Evolutionary conservation across 2,329 filamentous ascomycete species (phyloP), one percentile per base, ranked within the genome.

Genomic region (Ophiocordyceps camponoti-rufipedis): DNA sequence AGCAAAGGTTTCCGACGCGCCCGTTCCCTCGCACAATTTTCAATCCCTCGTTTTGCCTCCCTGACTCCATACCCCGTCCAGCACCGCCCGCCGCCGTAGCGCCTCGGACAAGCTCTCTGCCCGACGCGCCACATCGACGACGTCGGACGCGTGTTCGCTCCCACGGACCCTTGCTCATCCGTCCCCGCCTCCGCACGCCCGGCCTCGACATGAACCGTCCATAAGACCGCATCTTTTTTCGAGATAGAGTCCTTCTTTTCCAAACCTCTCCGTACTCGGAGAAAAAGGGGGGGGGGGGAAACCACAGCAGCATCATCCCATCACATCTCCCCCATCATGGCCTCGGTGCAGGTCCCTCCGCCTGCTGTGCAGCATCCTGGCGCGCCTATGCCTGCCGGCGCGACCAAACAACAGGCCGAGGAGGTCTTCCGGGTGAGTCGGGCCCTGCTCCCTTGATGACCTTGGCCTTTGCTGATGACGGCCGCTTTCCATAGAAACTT

Each of bases 401-500:
- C 87, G 56, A 88, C 77, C 47, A 81, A 81, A 56, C 79, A 86
- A 57, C 78, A 86, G 59, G 74, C 87, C 40, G 82, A 88, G 62
- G 82, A 86, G 56, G 72, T 84, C 53, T 83, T 72, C 51, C 65
- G 69, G 60, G 81, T 85, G 71, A 57, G 71, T 63, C 3, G 23
- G 5, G 28, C 44, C 29, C 2, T 16, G 28, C n/a, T 13, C 13
- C 7, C 9, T 10, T 14, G 13, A 12, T n/a, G 12, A 5, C 12
- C 28, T 5, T 13, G 19, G 3, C 5, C 5, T 28, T 40, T n/a
- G 2, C 13, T 42, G 23, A 42, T 46, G 16, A 40, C 18, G 32
- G 42, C 9, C 40, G 31, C 8, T 23, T 23, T 23, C 29, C 9
- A 13, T 12, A 95, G 88, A 87, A 85, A 73, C 91, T 84, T 52